Percentiles rank a stretch among this genome's conserved stretches.
Conservation (phyloP, 495 filamentous ascomycete genomes). For the Aspergillus ellipticus region DNA sequence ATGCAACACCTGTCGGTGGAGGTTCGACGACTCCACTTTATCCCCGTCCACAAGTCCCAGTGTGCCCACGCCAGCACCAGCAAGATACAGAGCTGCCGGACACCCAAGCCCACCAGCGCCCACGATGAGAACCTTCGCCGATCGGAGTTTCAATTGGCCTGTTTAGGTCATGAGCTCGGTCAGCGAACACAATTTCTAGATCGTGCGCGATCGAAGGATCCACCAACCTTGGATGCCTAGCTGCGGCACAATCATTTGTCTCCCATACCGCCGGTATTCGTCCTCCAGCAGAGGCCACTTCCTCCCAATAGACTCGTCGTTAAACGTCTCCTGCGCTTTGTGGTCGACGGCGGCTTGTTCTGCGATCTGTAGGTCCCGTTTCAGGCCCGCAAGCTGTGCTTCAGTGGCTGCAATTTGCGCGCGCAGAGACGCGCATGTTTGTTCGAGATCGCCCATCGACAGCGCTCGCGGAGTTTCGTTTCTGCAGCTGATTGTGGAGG, state of each 20-base stretch:
- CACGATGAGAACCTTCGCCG: constrained; percentile 72
- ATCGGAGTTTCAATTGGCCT: constrained; percentile 78
- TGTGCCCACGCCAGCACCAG: constrained; percentile 80
- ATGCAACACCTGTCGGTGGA: constrained; percentile 90
- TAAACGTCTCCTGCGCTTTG: constrained; percentile 7
- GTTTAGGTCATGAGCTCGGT: constrained; percentile 10
- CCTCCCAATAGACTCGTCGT: constrained; percentile 10
- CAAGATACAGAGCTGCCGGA: constrained; percentile 84
- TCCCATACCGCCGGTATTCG: constrained; percentile 82
- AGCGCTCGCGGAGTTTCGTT: too few relatives aligned
- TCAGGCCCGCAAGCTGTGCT: constrained; percentile 32
- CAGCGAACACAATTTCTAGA: background rate
- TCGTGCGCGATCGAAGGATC: background rate
- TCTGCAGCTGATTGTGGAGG: background rate
- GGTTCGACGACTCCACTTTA: constrained; percentile 81
- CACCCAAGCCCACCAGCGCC: constrained; percentile 91
- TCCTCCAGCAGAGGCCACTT: constrained; percentile 61
- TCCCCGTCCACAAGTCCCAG: constrained; percentile 87
- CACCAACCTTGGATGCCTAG: constrained; percentile 72
- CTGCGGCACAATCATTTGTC: constrained; percentile 87
- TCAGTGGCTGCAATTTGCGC: constrained; percentile 40
- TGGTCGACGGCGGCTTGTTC: constrained; percentile 26
- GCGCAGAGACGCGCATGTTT: constrained; percentile 37
- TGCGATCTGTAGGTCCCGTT: constrained; percentile 33
- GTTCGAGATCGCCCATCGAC: constrained; percentile 23